Percentiles rank a stretch among this genome's conserved stretches.
These are phyloP conservation scores for Przewalskia tangutica DNA, from an alignment of 257 asterid genomes.

Conservation along the genomic window DNA sequence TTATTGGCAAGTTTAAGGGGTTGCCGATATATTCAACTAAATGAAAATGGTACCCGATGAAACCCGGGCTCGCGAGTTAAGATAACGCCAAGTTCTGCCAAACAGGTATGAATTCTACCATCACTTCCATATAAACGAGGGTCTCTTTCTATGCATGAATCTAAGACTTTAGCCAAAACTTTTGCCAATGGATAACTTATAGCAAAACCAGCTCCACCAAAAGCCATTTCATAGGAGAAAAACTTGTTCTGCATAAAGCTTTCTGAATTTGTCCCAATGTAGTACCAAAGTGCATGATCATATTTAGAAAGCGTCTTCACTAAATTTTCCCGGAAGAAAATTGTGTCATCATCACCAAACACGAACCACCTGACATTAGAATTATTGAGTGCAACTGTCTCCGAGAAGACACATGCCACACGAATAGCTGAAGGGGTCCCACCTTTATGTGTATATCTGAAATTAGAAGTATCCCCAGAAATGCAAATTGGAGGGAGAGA, in stretches of 20 bases:
- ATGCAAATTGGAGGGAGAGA: constrained; percentile 53
- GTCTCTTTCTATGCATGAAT: constrained; percentile 56
- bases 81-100: constrained; percentile 62
- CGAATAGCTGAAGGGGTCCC: constrained; percentile 76
- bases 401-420: constrained; percentile 56
- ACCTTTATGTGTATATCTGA: constrained; percentile 45
- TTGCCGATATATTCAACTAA: background rate
- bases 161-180: constrained; percentile 49
- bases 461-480: constrained; percentile 52
- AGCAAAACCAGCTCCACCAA: constrained; percentile 92
- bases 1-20: background rate
- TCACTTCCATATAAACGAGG: constrained; percentile 71
- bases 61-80: constrained; percentile 77
- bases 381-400: constrained; percentile 45
- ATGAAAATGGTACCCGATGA: constrained; percentile 54
- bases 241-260: constrained; percentile 41
- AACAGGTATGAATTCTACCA: constrained; percentile 56
- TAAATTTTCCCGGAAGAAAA: constrained; percentile 75
- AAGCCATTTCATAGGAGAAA: constrained; percentile 64
- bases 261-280: constrained; percentile 65
- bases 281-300: constrained; percentile 70
- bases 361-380: constrained; percentile 70
- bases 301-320: constrained; percentile 65
- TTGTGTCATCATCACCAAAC: constrained; percentile 81
- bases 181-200: constrained; percentile 72